These are phyloP conservation scores for Solanum hybrid DNA, from an alignment of 305 asterid genomes.

Conservation along the genomic window DNA sequence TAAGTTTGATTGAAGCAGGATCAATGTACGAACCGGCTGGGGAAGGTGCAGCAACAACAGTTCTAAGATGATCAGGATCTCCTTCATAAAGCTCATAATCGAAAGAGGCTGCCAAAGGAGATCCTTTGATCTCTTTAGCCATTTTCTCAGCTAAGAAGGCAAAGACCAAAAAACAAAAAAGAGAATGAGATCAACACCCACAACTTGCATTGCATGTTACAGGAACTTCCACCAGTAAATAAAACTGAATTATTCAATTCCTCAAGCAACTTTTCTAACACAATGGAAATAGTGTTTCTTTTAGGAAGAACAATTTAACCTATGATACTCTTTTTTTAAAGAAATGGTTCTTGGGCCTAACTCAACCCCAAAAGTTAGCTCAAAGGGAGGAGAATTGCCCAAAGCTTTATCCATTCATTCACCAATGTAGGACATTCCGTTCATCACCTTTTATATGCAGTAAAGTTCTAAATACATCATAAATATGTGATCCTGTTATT, in stretches of 20 bases:
- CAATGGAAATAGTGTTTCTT: background rate
- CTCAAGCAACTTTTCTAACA: background rate
- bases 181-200: background rate
- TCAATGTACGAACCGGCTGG: slow-evolving; percentile 22
- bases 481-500: background rate
- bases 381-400: background rate
- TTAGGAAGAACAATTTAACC: background rate
- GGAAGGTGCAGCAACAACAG: slow-evolving; percentile 18
- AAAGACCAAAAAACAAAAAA: background rate
- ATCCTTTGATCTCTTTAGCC: slow-evolving; percentile 14
- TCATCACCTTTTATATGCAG: background rate
- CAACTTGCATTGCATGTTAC: background rate
- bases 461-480: background rate
- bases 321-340: background rate
- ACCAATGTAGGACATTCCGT: background rate
- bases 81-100: slow-evolving; percentile 34
- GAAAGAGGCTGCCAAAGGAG: slow-evolving; percentile 12
- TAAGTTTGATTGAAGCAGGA: slow-evolving; percentile 39
- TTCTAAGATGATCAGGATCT: slow-evolving; percentile 33
- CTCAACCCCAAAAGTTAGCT: background rate
- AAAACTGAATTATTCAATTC: background rate
- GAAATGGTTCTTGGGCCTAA: background rate
- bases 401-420: background rate
- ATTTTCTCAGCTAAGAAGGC: slow-evolving; percentile 6
- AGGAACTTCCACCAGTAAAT: background rate